Evolutionary conservation across 108 stramenopile species (phyloP).

Genomic region (Licmophora abbreviata): DNA sequence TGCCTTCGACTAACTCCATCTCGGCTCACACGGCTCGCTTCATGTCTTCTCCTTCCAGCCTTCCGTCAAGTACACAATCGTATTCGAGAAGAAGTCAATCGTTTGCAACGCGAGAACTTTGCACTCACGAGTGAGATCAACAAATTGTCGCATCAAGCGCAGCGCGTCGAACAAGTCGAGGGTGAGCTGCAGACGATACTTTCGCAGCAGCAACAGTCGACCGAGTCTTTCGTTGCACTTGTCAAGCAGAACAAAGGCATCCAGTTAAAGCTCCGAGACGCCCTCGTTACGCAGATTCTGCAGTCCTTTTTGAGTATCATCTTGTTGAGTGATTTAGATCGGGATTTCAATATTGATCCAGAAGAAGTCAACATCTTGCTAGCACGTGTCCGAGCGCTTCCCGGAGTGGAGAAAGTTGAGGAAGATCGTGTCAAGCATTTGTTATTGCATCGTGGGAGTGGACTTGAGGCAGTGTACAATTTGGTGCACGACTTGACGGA

Average conservation of each 20-base stretch:
- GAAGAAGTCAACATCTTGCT: neutral
- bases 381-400: neutral
- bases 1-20: no score
- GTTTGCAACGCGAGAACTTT: neutral
- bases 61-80: conserved; percentile 2
- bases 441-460: neutral
- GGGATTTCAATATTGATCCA: neutral
- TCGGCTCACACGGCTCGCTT: no score
- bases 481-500: neutral
- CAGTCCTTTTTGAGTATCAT: neutral
- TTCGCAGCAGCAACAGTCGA: neutral
- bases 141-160: neutral
- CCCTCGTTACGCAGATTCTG: neutral
- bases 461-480: neutral
- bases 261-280: neutral
- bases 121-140: neutral
- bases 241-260: neutral
- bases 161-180: neutral
- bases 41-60: neutral
- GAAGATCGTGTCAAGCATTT: neutral
- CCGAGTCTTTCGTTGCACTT: neutral
- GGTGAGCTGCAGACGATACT: neutral
- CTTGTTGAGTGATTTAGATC: neutral
- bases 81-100: conserved; percentile 1
- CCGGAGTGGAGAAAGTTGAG: conserved; percentile 1